A percentile compares a stretch with the other conserved stretches of the same genome.
Evolutionary conservation across 129 eudicot species (phyloP).

Genomic region (Kitagawia praeruptora): DNA sequence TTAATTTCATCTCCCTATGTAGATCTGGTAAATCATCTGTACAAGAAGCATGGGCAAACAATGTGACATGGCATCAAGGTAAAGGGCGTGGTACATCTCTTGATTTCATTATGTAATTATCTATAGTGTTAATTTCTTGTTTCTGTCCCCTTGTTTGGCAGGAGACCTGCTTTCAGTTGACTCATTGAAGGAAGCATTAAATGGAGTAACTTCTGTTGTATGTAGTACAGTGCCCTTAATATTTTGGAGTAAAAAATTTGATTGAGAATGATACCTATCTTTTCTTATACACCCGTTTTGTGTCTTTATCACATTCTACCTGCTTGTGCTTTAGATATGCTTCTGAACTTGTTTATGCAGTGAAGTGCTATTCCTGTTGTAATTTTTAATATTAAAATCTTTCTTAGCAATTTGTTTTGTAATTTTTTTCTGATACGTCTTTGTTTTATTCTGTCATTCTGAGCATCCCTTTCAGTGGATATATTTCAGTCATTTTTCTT

Average conservation of each 20-base stretch:
- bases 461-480: neutral
- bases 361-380: neutral
- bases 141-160: constrained; percentile 22
- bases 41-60: constrained; percentile 77
- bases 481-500: neutral
- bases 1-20: constrained; percentile 12
- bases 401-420: neutral
- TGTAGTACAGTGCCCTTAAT: constrained; percentile 18
- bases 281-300: neutral
- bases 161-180: constrained; percentile 75
- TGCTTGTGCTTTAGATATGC: neutral
- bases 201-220: constrained; percentile 94
- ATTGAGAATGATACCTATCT: neutral
- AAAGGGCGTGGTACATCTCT: constrained; percentile 7
- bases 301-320: neutral
- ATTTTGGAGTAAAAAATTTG: neutral
- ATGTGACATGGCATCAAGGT: constrained; percentile 91
- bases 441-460: neutral
- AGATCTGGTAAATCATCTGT: constrained; percentile 82
- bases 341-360: neutral
- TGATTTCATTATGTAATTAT: neutral
- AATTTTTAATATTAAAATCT: neutral
- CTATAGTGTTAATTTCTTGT: constrained; percentile 11
- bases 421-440: neutral
- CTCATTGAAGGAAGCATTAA: constrained; percentile 74